Percentiles rank a stretch among this genome's conserved stretches.
Evolutionary conservation across 2,329 filamentous ascomycete species (phyloP).

Genomic region (Neopestalotiopsis sp.): DNA sequence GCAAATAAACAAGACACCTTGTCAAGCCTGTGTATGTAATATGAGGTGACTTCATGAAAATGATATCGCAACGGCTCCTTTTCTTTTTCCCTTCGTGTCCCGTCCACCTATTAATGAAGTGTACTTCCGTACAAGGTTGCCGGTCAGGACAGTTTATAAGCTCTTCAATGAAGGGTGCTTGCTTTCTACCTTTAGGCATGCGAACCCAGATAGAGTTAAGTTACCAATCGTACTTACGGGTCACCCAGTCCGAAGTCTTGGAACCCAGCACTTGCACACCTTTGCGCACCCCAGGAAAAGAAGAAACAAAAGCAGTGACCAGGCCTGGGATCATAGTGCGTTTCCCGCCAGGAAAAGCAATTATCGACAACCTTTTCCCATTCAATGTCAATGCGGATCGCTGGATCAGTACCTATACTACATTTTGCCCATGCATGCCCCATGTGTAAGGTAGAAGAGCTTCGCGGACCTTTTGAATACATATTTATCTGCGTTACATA

Average conservation of each 20-base stretch:
- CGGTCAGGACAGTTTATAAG: neutral
- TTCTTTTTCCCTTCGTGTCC: neutral
- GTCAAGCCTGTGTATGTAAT: neutral
- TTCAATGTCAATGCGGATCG: neutral
- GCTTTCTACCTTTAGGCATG: neutral
- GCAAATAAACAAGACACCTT: neutral
- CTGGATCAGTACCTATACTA: neutral
- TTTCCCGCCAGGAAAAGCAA: neutral
- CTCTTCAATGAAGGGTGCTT: too few relatives aligned
- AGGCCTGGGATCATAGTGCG: neutral
- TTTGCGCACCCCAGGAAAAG: neutral
- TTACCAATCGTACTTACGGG: neutral
- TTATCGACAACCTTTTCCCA: constrained; percentile 1
- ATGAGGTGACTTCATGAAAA: neutral
- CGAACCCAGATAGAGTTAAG: constrained; percentile 17
- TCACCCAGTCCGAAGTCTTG: constrained; percentile 8
- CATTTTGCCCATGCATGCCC: too few relatives aligned
- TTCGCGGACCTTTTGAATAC: neutral
- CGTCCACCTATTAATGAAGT: neutral
- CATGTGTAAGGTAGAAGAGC: too few relatives aligned
- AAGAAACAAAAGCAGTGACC: neutral
- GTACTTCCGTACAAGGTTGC: neutral
- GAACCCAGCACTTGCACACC: neutral
- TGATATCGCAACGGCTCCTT: neutral
- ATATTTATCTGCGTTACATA: too few relatives aligned